phyloP scores from a whole-genome alignment of 108 stramenopile species.

The Pelagomonas calceolata region DNA sequence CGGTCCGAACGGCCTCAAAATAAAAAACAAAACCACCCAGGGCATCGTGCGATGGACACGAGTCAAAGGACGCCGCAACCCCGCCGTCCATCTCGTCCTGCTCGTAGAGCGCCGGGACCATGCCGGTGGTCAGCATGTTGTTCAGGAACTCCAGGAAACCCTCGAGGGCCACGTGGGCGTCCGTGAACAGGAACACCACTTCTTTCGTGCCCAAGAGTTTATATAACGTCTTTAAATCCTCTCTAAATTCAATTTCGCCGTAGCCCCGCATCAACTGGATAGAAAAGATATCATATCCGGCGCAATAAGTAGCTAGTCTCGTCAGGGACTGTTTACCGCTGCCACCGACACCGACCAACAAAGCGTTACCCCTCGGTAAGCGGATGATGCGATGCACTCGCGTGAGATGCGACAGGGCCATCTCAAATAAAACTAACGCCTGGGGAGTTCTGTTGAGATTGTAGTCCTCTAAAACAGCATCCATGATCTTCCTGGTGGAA shows the following conservation, averaged over 20 bases:
- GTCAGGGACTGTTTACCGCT: conserved; percentile 54
- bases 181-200: conserved; percentile 59
- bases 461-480: conserved; percentile 52
- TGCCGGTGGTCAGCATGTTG: conserved; percentile 61
- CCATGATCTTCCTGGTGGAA: conserved; percentile 37
- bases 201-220: conserved; percentile 28
- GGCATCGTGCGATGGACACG: no score
- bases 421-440: conserved; percentile 54
- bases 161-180: conserved; percentile 61
- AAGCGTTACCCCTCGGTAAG: conserved; percentile 47
- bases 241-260: conserved; percentile 49
- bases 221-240: conserved; percentile 52
- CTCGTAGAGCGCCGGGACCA: conserved; percentile 53
- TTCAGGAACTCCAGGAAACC: conserved; percentile 61
- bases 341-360: conserved; percentile 58
- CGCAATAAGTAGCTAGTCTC: conserved; percentile 43
- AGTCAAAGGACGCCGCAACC: no score
- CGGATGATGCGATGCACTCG: conserved; percentile 48
- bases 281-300: conserved; percentile 48
- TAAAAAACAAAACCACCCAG: no score
- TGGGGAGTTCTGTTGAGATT: conserved; percentile 50
- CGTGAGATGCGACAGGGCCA: conserved; percentile 47
- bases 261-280: conserved; percentile 48
- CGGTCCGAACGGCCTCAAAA: no score
- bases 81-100: no score